phyloP scores from a whole-genome alignment of 768 basidiomycete genomes.

The Kockovaella imperatae region DNA sequence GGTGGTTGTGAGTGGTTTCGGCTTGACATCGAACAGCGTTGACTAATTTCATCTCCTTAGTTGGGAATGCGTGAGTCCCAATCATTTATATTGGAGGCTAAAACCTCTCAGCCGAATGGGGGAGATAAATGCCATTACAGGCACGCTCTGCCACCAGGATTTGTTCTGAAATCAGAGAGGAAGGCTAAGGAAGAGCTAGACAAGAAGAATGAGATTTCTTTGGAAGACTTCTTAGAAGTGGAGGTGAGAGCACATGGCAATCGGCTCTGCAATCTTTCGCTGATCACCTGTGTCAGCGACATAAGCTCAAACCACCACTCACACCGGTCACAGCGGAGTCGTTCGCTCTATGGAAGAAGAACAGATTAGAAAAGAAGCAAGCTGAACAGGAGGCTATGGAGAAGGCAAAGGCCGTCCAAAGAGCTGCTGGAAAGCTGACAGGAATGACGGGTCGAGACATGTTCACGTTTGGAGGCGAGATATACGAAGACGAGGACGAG shows the following conservation, averaged over 20 bases:
- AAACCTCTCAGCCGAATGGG: slow-evolving; percentile 20
- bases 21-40: not conserved
- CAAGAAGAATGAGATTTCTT: slow-evolving; percentile 70
- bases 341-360: slow-evolving; percentile 93
- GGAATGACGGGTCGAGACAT: slow-evolving; percentile 96
- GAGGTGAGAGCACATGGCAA: slow-evolving; percentile 57
- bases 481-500: slow-evolving; percentile 39
- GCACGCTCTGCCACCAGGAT: slow-evolving; percentile 91
- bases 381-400: slow-evolving; percentile 74
- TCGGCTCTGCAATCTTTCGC: slow-evolving; percentile 1
- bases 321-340: slow-evolving; percentile 89
- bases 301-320: slow-evolving; percentile 65
- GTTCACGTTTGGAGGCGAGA: slow-evolving; percentile 51
- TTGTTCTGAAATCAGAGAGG: slow-evolving; percentile 86
- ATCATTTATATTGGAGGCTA: not conserved
- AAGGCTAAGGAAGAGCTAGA: slow-evolving; percentile 87
- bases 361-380: slow-evolving; percentile 85
- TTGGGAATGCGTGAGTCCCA: slow-evolving; percentile 45
- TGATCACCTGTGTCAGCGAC: slow-evolving; percentile 54
- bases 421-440: slow-evolving; percentile 74
- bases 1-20: slow-evolving; percentile 44
- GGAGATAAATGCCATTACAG: slow-evolving; percentile 77
- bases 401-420: slow-evolving; percentile 73
- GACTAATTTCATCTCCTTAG: slow-evolving; percentile 10
- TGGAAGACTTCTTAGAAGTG: slow-evolving; percentile 96